Conservation (phyloP, 2,329 filamentous ascomycete species). For the Domatiomyces catenatus region DNA sequence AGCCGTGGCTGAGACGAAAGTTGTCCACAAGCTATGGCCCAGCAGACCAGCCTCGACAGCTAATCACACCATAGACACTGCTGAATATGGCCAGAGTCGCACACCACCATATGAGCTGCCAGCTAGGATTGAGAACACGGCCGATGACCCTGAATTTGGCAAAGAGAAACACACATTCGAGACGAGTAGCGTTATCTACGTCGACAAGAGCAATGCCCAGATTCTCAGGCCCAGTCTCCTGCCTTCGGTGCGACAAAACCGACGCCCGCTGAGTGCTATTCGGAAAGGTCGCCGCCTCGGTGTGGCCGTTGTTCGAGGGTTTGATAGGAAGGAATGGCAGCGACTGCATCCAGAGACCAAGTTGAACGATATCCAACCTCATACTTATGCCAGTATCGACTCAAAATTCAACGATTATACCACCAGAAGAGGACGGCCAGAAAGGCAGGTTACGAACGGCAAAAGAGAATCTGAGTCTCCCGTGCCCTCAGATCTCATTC, state of each 20-base stretch:
- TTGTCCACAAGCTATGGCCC: constrained; percentile 64
- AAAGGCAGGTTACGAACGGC: not conserved
- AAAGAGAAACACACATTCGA: constrained; percentile 39
- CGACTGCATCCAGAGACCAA: constrained; percentile 46
- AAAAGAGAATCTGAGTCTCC: constrained; percentile 28
- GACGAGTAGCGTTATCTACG: constrained; percentile 74
- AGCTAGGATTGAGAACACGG: constrained; percentile 8
- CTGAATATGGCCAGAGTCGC: constrained; percentile 10
- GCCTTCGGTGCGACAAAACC: constrained; percentile 70
- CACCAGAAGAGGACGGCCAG: constrained; percentile 1
- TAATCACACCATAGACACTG: constrained; percentile 21
- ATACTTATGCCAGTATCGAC: constrained; percentile 20
- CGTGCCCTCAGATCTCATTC: constrained; percentile 68
- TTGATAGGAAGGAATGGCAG: constrained; percentile 63
- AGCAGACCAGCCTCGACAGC: constrained; percentile 25
- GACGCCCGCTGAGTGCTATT: constrained; percentile 69
- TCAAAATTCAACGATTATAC: constrained; percentile 17
- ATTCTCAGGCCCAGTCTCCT: constrained; percentile 73
- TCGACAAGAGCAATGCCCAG: constrained; percentile 60
- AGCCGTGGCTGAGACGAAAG: constrained; percentile 77
- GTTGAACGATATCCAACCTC: constrained; percentile 26
- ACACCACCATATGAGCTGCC: constrained; percentile 3
- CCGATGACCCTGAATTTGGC: constrained; percentile 10
- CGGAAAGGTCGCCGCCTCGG: constrained; percentile 70
- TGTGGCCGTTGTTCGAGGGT: constrained; percentile 76